Base-by-base conservation (phyloP, 495 filamentous ascomycete genomes). In the Penicillium cosmopolitanum region DNA sequence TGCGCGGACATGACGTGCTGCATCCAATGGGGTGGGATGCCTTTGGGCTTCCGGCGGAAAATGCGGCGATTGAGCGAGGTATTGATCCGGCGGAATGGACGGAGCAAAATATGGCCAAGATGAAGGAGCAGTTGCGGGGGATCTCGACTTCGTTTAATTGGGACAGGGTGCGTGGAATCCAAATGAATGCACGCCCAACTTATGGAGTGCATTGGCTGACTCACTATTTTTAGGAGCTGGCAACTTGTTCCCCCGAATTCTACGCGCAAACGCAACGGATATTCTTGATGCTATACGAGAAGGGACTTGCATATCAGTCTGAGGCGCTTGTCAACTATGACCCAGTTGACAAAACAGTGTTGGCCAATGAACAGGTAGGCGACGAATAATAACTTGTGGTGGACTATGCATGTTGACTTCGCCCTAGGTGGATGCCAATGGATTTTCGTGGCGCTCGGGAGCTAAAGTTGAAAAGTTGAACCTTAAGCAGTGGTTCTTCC, bases 21-120 rank as follows among this genome's bases (percentile, higher is more conserved):
- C 84, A 95, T 52, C 92, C 92, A 28, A 96, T 96, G 85, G 92
- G 91, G 3, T 96, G 92, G 92, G 92, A 96, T 80, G 91, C 90
- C 18, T 96, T 96, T 69, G 92, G 92, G 3, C 77, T 96, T 43
- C 92, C 92, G 9, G 92, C 92, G 36, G 92, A 96, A 76, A 96
- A 96, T 76, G 92, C 92, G 16, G 92, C 92, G n/a, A 93, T 96
- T 58, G 91, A 96, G 74, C 77, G 88, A 52, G 89, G 90, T 36
- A 79, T 94, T 58, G 83, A 91, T 72, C 91, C 92, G 7, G 87
- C 84, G 12, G 77, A 74, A 0, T 96, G 92, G 92, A 96, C 92
- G 18, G 80, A 78, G 65, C 69, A 80, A 50, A 96, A 96, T 70
- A 96, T 96, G 53, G 73, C 75, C 11, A 84, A 78, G 58, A 96